A percentile compares a stretch with the other conserved stretches of the same genome.
These are phyloP conservation scores for Saururus chinensis DNA, from an alignment of 164 flowering plant genomes.

Conservation along the genomic window DNA sequence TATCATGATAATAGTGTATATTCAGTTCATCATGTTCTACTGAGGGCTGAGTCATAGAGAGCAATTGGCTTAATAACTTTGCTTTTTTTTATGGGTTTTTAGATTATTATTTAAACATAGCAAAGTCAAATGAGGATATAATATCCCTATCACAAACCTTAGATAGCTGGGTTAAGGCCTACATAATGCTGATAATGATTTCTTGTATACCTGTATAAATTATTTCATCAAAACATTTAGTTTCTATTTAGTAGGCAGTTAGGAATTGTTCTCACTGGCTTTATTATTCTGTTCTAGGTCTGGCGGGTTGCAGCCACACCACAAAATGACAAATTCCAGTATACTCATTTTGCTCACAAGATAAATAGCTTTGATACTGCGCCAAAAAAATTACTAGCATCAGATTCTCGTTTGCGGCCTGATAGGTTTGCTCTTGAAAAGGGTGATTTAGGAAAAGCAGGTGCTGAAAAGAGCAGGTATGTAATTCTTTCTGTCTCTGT, in stretches of 20 bases:
- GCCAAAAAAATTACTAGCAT: constrained; percentile 69
- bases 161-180: too few species aligned
- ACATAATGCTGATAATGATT: too few species aligned
- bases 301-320: constrained; percentile 70
- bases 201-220: too few species aligned
- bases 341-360: constrained; percentile 77
- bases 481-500: not conserved
- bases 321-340: constrained; percentile 61
- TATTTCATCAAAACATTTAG: too few species aligned
- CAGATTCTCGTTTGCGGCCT: constrained; percentile 86
- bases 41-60: not conserved
- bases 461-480: constrained; percentile 79
- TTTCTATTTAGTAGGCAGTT: not conserved
- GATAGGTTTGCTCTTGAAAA: constrained; percentile 78
- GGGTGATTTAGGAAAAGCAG: constrained; percentile 68
- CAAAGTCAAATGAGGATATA: too few species aligned
- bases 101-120: too few species aligned
- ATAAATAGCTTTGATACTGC: constrained; percentile 82
- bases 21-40: not conserved
- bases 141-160: too few species aligned
- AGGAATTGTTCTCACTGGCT: not conserved
- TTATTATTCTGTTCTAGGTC: constrained; percentile 25
- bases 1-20: not conserved
- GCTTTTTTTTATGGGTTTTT: too few species aligned
- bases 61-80: too few species aligned